phyloP scores from a whole-genome alignment of 192 early-diverging fungal genomes.

The Jimgerdemannia lactiflua region DNA sequence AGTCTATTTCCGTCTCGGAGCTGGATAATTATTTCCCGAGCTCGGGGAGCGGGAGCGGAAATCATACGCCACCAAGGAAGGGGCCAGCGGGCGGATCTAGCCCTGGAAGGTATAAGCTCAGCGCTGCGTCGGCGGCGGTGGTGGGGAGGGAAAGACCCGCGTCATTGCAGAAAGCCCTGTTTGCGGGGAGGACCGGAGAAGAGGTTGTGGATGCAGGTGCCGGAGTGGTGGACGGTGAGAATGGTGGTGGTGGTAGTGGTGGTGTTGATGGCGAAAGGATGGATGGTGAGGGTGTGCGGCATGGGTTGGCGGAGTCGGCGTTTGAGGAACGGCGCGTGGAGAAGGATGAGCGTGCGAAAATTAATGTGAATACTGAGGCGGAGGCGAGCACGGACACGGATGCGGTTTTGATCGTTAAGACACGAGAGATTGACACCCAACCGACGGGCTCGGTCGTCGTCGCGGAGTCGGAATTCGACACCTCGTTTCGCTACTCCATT shows the following conservation, averaged over 20 bases:
- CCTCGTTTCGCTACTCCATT: no score
- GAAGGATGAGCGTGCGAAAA: conserved; percentile 18
- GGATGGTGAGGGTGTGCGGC: no score
- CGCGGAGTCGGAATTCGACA: no score
- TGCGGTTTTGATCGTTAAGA: conserved; percentile 22
- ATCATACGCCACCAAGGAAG: no score
- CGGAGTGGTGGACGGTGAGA: no score
- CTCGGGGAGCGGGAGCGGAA: neutral
- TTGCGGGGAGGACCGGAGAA: conserved; percentile 9
- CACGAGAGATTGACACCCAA: conserved; percentile 29
- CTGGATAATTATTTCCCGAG: conserved; percentile 30
- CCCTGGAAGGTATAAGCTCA: no score
- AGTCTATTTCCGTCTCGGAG: conserved; percentile 33
- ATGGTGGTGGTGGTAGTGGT: no score
- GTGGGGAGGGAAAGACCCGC: neutral
- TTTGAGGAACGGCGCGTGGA: neutral
- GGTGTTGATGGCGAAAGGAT: no score
- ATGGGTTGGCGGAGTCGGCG: neutral
- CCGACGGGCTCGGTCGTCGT: no score
- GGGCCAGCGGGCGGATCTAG: no score
- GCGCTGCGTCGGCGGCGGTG: no score
- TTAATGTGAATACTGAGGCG: conserved; percentile 20
- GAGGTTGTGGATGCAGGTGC: no score
- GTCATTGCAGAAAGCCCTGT: conserved; percentile 23
- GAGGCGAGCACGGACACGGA: conserved; percentile 24